Conservation (phyloP, 805 yeast genomes). For the Kazachstania viticola region DNA sequence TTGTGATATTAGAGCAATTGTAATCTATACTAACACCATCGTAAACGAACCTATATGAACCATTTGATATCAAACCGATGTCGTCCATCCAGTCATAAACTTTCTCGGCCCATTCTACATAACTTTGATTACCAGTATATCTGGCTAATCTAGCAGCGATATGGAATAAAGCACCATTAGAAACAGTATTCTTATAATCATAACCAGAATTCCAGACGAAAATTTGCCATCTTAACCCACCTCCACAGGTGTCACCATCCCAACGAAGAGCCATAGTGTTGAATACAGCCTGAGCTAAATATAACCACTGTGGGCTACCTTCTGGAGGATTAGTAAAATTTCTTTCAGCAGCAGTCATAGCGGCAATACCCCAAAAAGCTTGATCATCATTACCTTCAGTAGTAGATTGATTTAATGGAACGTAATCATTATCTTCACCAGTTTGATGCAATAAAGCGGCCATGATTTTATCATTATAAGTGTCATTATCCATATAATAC, state of each 20-base stretch:
- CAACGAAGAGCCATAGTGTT: constrained; percentile 85
- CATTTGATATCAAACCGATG: constrained; percentile 33
- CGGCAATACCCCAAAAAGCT: constrained; percentile 93
- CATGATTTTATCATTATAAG: constrained; percentile 47
- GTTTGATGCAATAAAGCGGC: constrained; percentile 62
- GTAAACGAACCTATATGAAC: constrained; percentile 34
- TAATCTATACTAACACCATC: constrained; percentile 54
- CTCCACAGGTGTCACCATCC: constrained; percentile 65
- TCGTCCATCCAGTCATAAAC: constrained; percentile 74
- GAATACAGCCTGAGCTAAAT: constrained; percentile 78
- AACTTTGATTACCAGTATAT: constrained; percentile 63
- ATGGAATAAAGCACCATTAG: constrained; percentile 86
- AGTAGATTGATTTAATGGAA: constrained; percentile 78
- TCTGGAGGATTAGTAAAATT: constrained; percentile 63
- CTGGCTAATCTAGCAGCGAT: constrained; percentile 79
- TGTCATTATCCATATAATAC: constrained; percentile 55
- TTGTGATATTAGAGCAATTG: constrained; percentile 52
- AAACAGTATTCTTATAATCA: constrained; percentile 80
- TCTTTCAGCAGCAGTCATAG: constrained; percentile 83
- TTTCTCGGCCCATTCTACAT: constrained; percentile 60
- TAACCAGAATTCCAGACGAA: constrained; percentile 91
- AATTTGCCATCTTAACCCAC: constrained; percentile 96
- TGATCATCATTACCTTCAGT: constrained; percentile 98
- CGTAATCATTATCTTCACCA: constrained; percentile 63
- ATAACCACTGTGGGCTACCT: constrained; percentile 61